phyloP scores from a whole-genome alignment of 2,329 filamentous ascomycete genomes.

The Penicillium sp. region DNA sequence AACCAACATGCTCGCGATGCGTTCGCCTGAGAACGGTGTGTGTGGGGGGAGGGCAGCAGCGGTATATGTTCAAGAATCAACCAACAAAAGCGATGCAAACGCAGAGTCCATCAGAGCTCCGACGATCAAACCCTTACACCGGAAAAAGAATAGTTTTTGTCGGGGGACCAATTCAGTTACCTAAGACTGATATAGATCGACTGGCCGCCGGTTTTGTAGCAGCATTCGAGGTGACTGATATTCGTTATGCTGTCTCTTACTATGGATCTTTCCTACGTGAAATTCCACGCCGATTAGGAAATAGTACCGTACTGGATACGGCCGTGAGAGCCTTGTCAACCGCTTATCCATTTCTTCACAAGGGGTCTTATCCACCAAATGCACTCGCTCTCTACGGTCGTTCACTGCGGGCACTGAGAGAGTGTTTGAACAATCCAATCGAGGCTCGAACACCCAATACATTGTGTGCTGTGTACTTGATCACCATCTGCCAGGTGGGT shows the following conservation, averaged over 20 bases:
- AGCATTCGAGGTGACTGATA: conserved; percentile 21
- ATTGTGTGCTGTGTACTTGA: conserved; percentile 30
- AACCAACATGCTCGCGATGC: conserved; percentile 27
- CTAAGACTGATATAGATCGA: conserved; percentile 3
- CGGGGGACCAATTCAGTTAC: not conserved
- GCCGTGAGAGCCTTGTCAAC: conserved; percentile 22
- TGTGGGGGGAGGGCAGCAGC: conserved; percentile 23
- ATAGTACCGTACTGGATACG: conserved; percentile 25
- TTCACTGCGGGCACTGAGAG: conserved; percentile 24
- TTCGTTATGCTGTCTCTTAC: conserved; percentile 25
- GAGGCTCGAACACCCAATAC: conserved; percentile 26
- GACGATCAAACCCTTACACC: not conserved
- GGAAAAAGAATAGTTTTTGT: not conserved
- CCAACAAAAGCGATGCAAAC: not conserved
- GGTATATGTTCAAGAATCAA: conserved; percentile 27
- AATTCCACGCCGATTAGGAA: conserved; percentile 24
- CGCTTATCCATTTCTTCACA: conserved; percentile 21
- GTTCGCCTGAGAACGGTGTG: conserved; percentile 23
- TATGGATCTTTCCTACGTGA: conserved; percentile 26
- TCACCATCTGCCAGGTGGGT: conserved; percentile 32
- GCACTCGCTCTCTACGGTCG: conserved; percentile 22
- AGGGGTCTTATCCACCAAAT: conserved; percentile 12
- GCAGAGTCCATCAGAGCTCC: not conserved
- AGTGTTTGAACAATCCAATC: conserved; percentile 26
- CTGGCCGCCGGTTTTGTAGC: conserved; percentile 16